Base-by-base conservation (phyloP, 176 grass and related monocot genomes). In the Tillandsia fasciculata region DNA sequence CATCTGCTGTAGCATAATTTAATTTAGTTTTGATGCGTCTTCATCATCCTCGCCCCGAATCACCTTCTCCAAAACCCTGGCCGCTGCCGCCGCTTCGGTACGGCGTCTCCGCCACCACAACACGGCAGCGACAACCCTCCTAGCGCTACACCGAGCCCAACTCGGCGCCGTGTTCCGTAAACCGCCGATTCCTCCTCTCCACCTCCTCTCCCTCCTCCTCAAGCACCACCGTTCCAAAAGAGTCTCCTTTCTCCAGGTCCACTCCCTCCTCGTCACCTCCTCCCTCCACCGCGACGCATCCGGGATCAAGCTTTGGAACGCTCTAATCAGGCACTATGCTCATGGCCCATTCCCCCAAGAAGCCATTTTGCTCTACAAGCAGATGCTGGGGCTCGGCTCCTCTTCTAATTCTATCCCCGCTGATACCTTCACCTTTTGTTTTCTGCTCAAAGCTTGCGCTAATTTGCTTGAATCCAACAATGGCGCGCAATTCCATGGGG, bases 241-340 rank as follows among this genome's bases (percentile, higher is more conserved):
- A 61, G 70, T 49, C 8, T 61, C 2, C 11, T 78, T 84, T 3
- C 79, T 88, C 26, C 85, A 85, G 56, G 66, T 92, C 66, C 89
- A 88, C 70, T 18, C 82, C 67, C 42, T 80, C 50, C 73, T 92
- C 56, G 0, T 82, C 28, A 81, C 82, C 51, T 20, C 28, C 6
- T 29, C 52, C 26, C 82, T 72, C 76, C 70, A 83, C 70, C 73
- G 78, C 76, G 79, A 85, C 66, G 79, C 82, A 57, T 68, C 29
- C n/a, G 51, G 70, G 42, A 51, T 72, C 61, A 65, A 67, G 42
- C 66, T 81, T 2, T 88, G 82, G 89, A 86, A 82, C 70, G 22
- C 66, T 42, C 66, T 88, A 18, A 80, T 88, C 61, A 84, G 86
- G 51, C 72, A 77, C 76, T 91, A 88, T 73, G 77, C 89, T 10